Conservation (phyloP, 202 grass and related monocot genomes). For the Zoysia matrella region DNA sequence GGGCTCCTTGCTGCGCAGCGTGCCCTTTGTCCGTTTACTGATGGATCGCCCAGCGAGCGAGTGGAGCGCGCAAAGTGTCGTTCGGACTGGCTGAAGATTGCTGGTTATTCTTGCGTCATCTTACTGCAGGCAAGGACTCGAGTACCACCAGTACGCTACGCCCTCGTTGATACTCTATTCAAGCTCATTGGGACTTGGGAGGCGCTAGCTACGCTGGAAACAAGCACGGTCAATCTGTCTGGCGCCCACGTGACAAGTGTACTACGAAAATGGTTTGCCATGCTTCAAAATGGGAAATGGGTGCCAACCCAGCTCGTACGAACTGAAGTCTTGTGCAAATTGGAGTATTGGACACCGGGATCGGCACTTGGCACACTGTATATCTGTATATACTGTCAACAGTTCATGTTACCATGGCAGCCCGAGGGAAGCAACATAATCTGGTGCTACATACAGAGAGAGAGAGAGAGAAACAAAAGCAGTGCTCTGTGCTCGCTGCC, state of each 20-base stretch:
- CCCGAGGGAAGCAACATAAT: too few species aligned
- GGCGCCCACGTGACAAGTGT: not conserved
- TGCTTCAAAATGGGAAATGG: not conserved
- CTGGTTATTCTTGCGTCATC: constrained; percentile 24
- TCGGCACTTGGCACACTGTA: too few species aligned
- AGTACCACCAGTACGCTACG: not conserved
- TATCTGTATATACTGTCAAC: too few species aligned
- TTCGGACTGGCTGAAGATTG: constrained; percentile 36
- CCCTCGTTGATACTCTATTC: not conserved
- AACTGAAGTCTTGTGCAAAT: too few species aligned
- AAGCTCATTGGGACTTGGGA: not conserved
- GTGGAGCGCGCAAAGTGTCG: not conserved
- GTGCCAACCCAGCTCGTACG: too few species aligned
- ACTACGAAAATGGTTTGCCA: not conserved
- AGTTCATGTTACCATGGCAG: too few species aligned
- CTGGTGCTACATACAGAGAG: too few species aligned
- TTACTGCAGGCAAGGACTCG: constrained; percentile 13
- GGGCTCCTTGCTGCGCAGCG: not conserved
- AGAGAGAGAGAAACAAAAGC: too few species aligned
- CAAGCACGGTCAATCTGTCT: not conserved
- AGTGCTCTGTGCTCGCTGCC: too few species aligned
- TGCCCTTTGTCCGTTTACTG: not conserved
- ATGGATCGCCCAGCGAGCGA: not conserved
- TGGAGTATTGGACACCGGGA: too few species aligned
- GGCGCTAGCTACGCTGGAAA: not conserved